These are phyloP conservation scores for Ogataea nonfermentans DNA, from an alignment of 805 yeast genomes.

Conservation along the genomic window DNA sequence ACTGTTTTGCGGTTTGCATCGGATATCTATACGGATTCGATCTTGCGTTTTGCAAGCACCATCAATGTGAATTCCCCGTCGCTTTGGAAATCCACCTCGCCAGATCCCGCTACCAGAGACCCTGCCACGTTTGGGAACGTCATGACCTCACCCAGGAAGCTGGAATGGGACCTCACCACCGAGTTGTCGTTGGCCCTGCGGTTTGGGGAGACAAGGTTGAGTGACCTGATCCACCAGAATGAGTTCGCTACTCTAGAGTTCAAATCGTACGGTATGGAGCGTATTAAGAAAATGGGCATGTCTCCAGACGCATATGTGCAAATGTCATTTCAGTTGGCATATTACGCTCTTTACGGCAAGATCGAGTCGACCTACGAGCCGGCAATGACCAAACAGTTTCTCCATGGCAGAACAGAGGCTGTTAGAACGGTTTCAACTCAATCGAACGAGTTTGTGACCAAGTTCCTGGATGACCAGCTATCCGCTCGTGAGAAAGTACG, in stretches of 20 bases:
- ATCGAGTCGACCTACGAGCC: slow-evolving; percentile 95
- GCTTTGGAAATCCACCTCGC: slow-evolving; percentile 58
- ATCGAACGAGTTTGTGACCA: slow-evolving; percentile 78
- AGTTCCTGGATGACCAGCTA: slow-evolving; percentile 68
- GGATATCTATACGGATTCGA: slow-evolving; percentile 89
- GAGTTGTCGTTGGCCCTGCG: slow-evolving; percentile 77
- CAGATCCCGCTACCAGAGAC: slow-evolving; percentile 43
- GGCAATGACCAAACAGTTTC: slow-evolving; percentile 86
- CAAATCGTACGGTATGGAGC: slow-evolving; percentile 66
- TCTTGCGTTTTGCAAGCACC: slow-evolving; percentile 77
- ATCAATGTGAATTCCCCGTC: slow-evolving; percentile 77
- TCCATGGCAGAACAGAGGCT: slow-evolving; percentile 93
- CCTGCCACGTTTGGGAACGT: slow-evolving; percentile 44
- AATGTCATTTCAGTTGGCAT: slow-evolving; percentile 91
- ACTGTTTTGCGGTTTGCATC: slow-evolving; percentile 85
- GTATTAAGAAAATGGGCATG: slow-evolving; percentile 78
- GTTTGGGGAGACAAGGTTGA: slow-evolving; percentile 86
- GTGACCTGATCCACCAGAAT: slow-evolving; percentile 85
- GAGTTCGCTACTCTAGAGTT: slow-evolving; percentile 83
- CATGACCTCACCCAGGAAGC: slow-evolving; percentile 74
- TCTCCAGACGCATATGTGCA: slow-evolving; percentile 95
- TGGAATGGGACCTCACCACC: slow-evolving; percentile 83
- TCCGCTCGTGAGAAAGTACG: slow-evolving; percentile 58
- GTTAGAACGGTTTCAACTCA: slow-evolving; percentile 80
- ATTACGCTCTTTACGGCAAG: slow-evolving; percentile 87